Evolutionary conservation across 176 grass and related monocot species (phyloP).

Genomic region (Triticum aestivum): IWGSC_CS_RefSeq_v2.1 NC_057800.1:499713377-499713876

Average conservation of each 20-base stretch:
- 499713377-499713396: constrained; percentile 50
- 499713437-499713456: constrained; percentile 55
- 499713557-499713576: constrained; percentile 32
- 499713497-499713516: constrained; percentile 47
- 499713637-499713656: constrained; percentile 60
- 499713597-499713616: constrained; percentile 54
- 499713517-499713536: constrained; percentile 70
- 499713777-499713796: no score
- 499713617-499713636: background rate
- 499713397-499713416: constrained; percentile 36
- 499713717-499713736: background rate
- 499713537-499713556: constrained; percentile 91
- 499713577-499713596: constrained; percentile 44
- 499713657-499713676: constrained; percentile 61
- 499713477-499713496: constrained; percentile 56
- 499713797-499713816: no score
- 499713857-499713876: no score
- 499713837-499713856: no score
- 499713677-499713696: background rate
- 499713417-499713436: constrained; percentile 84
- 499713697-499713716: background rate
- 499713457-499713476: constrained; percentile 68
- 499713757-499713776: no score
- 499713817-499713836: no score
- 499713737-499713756: no score